Percentiles rank a stretch among this genome's conserved stretches.
Conservation (phyloP, 306 rosid genomes). For the Heteromeles arbutifolia region DNA sequence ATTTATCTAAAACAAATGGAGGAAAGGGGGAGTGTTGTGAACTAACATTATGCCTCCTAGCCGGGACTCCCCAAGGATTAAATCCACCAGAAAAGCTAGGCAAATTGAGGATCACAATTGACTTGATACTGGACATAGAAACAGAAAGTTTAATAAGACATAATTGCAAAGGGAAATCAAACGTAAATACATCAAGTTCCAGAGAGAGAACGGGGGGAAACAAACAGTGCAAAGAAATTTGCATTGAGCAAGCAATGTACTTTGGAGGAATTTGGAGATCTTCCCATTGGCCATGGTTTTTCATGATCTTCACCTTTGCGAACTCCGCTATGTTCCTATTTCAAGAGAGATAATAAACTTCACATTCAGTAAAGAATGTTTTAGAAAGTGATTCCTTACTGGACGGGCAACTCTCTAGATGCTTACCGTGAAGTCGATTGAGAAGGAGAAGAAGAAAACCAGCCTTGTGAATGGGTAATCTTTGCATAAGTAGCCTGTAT, state of each 20-base stretch:
- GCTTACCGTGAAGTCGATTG: slow-evolving; percentile 68
- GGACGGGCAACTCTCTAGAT: background rate
- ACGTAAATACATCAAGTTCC: background rate
- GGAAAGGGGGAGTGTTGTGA: slow-evolving; percentile 4
- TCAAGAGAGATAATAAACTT: background rate
- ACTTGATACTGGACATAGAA: slow-evolving; percentile 62
- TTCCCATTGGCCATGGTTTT: slow-evolving; percentile 51
- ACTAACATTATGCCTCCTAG: slow-evolving; percentile 47
- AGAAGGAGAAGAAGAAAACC: slow-evolving; percentile 59
- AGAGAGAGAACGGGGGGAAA: background rate
- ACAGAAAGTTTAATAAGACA: slow-evolving; percentile 3
- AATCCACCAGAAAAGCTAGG: slow-evolving; percentile 99
- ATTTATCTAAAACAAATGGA: background rate
- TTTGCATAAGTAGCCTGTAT: slow-evolving; percentile 77
- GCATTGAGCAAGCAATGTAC: slow-evolving; percentile 27
- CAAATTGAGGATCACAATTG: slow-evolving; percentile 86
- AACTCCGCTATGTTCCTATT: slow-evolving; percentile 77
- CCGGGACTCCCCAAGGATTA: slow-evolving; percentile 93
- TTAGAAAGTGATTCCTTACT: background rate
- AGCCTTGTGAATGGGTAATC: slow-evolving; percentile 84
- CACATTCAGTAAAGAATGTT: background rate
- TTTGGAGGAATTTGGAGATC: slow-evolving; percentile 63
- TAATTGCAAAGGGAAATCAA: background rate
- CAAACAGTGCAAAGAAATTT: background rate
- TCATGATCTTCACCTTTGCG: slow-evolving; percentile 65